Evolutionary conservation across 495 filamentous ascomycete species (phyloP).

Genomic region (Hypoxylon rickii): DNA sequence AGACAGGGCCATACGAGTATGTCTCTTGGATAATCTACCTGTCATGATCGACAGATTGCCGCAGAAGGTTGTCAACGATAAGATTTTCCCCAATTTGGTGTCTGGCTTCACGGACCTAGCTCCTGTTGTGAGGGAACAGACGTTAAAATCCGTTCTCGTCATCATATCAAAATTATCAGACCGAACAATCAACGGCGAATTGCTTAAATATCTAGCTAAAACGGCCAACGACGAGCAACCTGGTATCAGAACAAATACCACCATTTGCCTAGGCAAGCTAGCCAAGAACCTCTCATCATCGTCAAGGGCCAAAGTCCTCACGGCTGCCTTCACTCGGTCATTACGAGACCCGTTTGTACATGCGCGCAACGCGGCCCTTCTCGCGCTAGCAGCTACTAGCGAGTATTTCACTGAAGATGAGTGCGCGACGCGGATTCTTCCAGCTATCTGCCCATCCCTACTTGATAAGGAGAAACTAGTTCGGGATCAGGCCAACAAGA

Average conservation of each 20-base stretch:
- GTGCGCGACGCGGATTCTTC: constrained; percentile 80
- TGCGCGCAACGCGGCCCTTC: constrained; percentile 82
- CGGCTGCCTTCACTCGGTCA: constrained; percentile 86
- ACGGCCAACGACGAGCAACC: constrained; percentile 98
- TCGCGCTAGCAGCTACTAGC: constrained; percentile 81
- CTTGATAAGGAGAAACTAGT: constrained; percentile 92
- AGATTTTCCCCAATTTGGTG: constrained; percentile 93
- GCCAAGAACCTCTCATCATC: constrained; percentile 81
- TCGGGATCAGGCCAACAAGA: constrained; percentile 88
- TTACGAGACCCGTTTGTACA: constrained; percentile 93
- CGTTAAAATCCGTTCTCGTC: constrained; percentile 86
- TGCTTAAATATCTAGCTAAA: constrained; percentile 89
- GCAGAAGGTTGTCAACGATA: constrained; percentile 91
- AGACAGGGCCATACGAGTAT: constrained; percentile 90
- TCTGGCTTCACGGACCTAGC: constrained; percentile 92
- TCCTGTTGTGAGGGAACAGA: constrained; percentile 91
- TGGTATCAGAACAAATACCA: constrained; percentile 96
- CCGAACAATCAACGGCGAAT: constrained; percentile 88
- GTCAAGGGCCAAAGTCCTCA: constrained; percentile 85
- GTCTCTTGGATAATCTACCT: constrained; percentile 85
- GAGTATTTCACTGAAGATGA: constrained; percentile 91
- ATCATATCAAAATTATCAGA: constrained; percentile 89
- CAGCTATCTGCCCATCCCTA: constrained; percentile 74
- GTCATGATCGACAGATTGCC: constrained; percentile 89
- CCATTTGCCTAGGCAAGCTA: constrained; percentile 95